Evolutionary conservation across 768 basidiomycete genomes (phyloP), one percentile per base, ranked within the genome.

Genomic region (Suillus alpinus): DNA sequence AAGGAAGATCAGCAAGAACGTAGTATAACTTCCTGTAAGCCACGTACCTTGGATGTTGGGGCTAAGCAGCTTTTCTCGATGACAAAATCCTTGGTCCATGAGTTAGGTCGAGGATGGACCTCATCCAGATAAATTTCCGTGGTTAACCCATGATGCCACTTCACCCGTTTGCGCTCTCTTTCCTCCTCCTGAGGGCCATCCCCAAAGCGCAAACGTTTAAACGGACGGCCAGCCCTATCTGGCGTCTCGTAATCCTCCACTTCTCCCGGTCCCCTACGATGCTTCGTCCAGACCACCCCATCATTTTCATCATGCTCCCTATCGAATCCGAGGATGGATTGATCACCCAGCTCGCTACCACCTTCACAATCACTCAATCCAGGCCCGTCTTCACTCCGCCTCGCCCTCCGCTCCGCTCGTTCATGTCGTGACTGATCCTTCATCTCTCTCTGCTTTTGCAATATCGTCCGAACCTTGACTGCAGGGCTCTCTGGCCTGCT

Each of bases 191-290:
- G 68, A 8, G 67, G 74, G 20, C 69, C 76, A 31, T 74, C 76
- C 16, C 65, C 69, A 37, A 76, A 77, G 57, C 75, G 71, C 20
- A 75, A 70, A 16, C 77, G 71, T 71, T 83, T 85, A 58, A 73
- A 58, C 40, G 73, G 71, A 51, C 75, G 73, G 31, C 75, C 75
- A 39, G 76, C 73, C 65, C 76, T 76, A 49, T 81, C 76, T 3
- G 91, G 90, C 12, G 88, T 89, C 67, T 81, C 80, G 65, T 91
- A 92, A 61, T 91, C 91, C 66, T 88, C 91, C 31, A 92, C 90
- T 29, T 94, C 92, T 2, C 92, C 92, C 4, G 91, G 83, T 2
- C 86, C 92, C 66, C 86, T 77, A 57, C 71, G 74, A 74, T 92
- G 89, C 62, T 71, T 74, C 57, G 63, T 57, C 56, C 53, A 58